Evolutionary conservation across 352 stramenopile species (phyloP).

Genomic region (Phytopythium chamaehyphon): DNA sequence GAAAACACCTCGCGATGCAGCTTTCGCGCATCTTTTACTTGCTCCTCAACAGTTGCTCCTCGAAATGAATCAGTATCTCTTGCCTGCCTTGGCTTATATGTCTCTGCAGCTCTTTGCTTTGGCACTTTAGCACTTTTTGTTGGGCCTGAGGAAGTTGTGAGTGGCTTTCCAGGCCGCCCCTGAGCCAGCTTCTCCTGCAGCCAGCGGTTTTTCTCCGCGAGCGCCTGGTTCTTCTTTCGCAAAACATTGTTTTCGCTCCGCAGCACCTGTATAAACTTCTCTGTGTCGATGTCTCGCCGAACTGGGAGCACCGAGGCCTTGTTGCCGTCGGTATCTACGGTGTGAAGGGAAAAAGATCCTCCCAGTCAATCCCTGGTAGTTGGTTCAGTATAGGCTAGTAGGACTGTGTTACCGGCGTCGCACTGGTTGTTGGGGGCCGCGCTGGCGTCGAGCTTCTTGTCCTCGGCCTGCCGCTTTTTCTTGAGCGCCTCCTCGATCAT

Average conservation of each 20-base stretch:
- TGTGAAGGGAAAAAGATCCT: neutral
- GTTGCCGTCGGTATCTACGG: slow-evolving; percentile 29
- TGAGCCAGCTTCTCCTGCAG: slow-evolving; percentile 51
- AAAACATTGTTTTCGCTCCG: slow-evolving; percentile 72
- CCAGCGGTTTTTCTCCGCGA: slow-evolving; percentile 67
- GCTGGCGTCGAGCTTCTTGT: slow-evolving; percentile 2
- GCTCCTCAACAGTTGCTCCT: slow-evolving; percentile 27
- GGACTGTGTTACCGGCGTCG: slow-evolving; percentile 24
- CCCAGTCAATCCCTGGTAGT: no score
- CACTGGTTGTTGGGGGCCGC: slow-evolving; percentile 45
- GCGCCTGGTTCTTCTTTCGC: slow-evolving; percentile 65
- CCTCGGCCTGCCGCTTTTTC: slow-evolving; percentile 53
- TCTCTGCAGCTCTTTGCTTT: slow-evolving; percentile 6
- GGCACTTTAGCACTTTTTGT: slow-evolving; percentile 8
- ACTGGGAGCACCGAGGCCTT: slow-evolving; percentile 20
- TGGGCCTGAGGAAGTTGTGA: neutral
- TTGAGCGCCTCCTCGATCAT: slow-evolving; percentile 86
- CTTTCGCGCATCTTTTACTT: slow-evolving; percentile 42
- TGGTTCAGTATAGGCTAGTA: no score
- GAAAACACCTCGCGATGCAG: slow-evolving; percentile 48
- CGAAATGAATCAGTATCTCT: slow-evolving; percentile 14
- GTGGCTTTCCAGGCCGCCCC: slow-evolving; percentile 7
- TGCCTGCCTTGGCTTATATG: neutral
- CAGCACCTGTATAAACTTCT: slow-evolving; percentile 77
- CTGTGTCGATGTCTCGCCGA: slow-evolving; percentile 67